Evolutionary conservation across 768 basidiomycete species (phyloP), one percentile per base, ranked within the genome.

Genomic region (Podaxis mareebaensis): DNA sequence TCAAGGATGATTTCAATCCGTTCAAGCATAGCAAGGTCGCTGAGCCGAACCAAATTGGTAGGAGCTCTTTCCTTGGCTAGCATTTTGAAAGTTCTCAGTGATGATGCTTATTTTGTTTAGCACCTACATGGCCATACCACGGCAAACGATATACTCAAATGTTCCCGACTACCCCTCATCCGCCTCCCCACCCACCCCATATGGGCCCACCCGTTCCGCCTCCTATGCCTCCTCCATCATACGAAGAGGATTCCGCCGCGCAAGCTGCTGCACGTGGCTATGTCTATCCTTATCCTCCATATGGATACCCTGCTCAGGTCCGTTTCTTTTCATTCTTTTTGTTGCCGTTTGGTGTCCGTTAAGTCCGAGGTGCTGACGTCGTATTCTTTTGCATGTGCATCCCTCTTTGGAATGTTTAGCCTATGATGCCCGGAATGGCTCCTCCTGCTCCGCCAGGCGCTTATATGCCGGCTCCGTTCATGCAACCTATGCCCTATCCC

Each of bases 1-100:
- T 96, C 75, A 93, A 96, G 77, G 94, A 97, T 68, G 96, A 98
- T 72, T 99, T 99, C 73, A 97, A 96, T 74, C 95, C 96, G 15
- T 97, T 96, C 85, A 93, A 93, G 77, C 86, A 90, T 69, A 84
- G 85, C 71, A 93, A 93, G 73, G 87, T 95, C 28, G 84, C 80
- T 7, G 92, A 93, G 59, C 85, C 95, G 6, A 76, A 83, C 26
- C 82, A 86, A 71, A 84, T 93, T 66, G 75, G 95, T 96, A 73
- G 69, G 94, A 85, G 13, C 26, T 40, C 5, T 46, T 60, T 28
- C 20, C 28, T 49, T 10, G 24, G 17, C 17, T 17, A 20, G 63
- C 53, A 17, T 10, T 26, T 12, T 52, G 4, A 11, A 20, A 7
- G 15, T 44, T 26, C 3, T 28, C 24, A 15, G 8, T 13, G 11